Conservation (phyloP, 495 filamentous ascomycete genomes). For the Monascus purpureus region DNA sequence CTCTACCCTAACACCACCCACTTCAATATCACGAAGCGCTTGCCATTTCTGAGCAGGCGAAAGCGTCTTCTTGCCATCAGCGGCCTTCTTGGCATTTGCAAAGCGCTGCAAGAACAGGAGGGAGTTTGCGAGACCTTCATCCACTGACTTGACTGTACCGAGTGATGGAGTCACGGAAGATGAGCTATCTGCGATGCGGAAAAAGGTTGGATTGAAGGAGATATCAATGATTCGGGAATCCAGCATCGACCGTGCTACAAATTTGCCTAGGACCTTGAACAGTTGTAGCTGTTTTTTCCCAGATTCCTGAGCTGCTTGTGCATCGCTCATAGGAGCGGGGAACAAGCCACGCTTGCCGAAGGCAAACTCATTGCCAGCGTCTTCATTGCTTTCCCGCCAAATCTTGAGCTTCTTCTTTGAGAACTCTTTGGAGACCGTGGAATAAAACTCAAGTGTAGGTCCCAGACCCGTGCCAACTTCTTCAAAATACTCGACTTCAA, state of each 20-base stretch:
- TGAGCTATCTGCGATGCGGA: conserved; percentile 73
- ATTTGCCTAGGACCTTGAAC: conserved; percentile 92
- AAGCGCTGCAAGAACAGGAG: conserved; percentile 83
- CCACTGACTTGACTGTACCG: conserved; percentile 84
- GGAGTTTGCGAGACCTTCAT: conserved; percentile 71
- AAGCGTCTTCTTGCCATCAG: conserved; percentile 54
- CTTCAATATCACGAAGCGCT: conserved; percentile 48
- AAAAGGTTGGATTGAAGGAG: conserved; percentile 95
- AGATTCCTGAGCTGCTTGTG: conserved; percentile 56
- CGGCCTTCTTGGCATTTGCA: conserved; percentile 61
- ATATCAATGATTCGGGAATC: conserved; percentile 97
- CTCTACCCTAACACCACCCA: conserved; percentile 66
- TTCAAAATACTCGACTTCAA: conserved; percentile 98
- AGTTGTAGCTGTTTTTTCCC: conserved; percentile 72
- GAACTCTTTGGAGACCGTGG: conserved; percentile 93
- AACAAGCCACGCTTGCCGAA: conserved; percentile 80
- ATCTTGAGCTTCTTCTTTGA: conserved; percentile 92
- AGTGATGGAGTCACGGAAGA: conserved; percentile 69
- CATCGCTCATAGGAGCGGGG: conserved; percentile 79
- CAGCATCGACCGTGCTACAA: conserved; percentile 95
- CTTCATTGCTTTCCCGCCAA: conserved; percentile 86
- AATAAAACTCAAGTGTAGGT: conserved; percentile 96
- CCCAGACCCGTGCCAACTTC: conserved; percentile 96
- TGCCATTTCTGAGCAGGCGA: conserved; percentile 53
- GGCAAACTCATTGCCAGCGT: conserved; percentile 64